Conservation (phyloP, 805 yeast genomes). For the Torulaspora quercuum region DNA sequence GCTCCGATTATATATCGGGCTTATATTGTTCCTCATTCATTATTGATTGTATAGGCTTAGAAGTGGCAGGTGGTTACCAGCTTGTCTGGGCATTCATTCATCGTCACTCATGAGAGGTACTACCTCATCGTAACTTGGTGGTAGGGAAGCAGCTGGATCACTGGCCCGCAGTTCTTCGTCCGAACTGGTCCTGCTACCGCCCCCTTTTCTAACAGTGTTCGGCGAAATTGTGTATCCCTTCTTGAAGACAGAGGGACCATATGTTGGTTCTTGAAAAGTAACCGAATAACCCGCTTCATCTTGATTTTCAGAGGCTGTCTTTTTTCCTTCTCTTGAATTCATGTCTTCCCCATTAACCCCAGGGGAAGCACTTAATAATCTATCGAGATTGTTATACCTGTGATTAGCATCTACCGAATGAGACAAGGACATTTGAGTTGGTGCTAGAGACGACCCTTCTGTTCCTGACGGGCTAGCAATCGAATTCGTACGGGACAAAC, state of each 20-base stretch:
- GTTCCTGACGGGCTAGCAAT: constrained; percentile 20
- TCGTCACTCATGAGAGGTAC: constrained; percentile 28
- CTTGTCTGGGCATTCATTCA: constrained; percentile 9
- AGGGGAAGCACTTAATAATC: constrained; percentile 16
- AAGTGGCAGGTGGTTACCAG: constrained; percentile 1
- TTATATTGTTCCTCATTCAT: too few species aligned
- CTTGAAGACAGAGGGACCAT: constrained; percentile 8
- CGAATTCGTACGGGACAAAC: constrained; percentile 25
- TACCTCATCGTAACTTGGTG: constrained; percentile 38
- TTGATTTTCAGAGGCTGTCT: background rate
- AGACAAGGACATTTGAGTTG: constrained; percentile 7
- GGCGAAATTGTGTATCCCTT: constrained; percentile 7
- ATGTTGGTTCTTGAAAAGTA: background rate
- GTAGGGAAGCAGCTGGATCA: constrained; percentile 19
- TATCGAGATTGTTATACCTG: constrained; percentile 24
- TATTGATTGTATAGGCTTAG: background rate
- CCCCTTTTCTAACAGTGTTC: background rate
- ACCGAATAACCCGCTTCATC: background rate
- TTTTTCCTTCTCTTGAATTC: background rate
- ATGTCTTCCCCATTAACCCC: constrained; percentile 1
- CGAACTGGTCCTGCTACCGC: constrained; percentile 1
- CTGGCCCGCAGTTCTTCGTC: background rate
- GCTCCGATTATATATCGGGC: too few species aligned
- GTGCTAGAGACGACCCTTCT: constrained; percentile 2
- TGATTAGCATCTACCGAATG: constrained; percentile 10